Evolutionary conservation across 139 green algal species (phyloP), one percentile per base, ranked within the genome.

Genomic region (Diplosphaera chodatii): DNA sequence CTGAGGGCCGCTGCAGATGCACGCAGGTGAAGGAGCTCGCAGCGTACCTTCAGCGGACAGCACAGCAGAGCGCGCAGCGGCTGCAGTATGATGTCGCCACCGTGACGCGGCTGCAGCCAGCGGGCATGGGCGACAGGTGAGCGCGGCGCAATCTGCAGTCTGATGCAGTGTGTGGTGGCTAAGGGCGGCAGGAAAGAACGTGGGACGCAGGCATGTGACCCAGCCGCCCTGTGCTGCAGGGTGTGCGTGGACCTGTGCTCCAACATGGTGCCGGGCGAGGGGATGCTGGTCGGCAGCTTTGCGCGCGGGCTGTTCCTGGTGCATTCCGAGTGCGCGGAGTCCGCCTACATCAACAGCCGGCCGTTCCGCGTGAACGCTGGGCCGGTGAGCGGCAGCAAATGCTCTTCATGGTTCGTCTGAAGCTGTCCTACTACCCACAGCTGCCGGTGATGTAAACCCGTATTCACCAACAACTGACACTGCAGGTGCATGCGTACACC

Each of bases 351-450:
- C 66, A 84, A 84, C 67, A 80, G 62, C 28, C 75, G 93, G 1
- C 92, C 93, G 4, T 98, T 98, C 77, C 74, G 93, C 4, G 89
- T 98, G n/a, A 98, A 98, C 71, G 93, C 93, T 0, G 93, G 92
- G 22, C 80, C 88, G 64, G 84, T 87, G 37, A 55, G 83, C 18
- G 20, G 31, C 55, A 22, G 15, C 18, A 67, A 4, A 63, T 63
- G 55, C 15, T 27, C 10, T 5, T 48, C 37, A 48, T 48, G 23
- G 56, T 64, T 6, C 20, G n/a, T 64, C n/a, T 27, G n/a, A 29
- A 6, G 13, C 25, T 32, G 4, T 1, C 30, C 31, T 68, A 16
- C 4, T 48, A 40, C 10, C 37, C n/a, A n/a, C 8, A 48, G 37
- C 37, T 48, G 37, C 56, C n/a, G n/a, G n/a, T n/a, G n/a, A n/a